phyloP scores from a whole-genome alignment of 192 early-diverging fungal genomes.

The Backusella westeae region DNA sequence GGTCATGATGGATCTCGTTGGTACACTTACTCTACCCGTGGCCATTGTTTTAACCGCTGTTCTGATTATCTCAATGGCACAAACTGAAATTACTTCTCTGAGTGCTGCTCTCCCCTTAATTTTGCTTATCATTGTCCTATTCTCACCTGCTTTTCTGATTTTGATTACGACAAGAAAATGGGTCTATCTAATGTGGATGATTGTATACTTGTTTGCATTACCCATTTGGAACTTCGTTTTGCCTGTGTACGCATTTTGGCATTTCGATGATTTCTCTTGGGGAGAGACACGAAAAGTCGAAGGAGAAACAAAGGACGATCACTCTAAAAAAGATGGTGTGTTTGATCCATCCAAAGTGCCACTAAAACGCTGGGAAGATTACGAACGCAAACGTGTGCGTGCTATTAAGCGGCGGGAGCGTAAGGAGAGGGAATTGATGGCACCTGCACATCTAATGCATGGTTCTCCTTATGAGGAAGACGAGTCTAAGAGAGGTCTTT shows the following conservation, averaged over 20 bases:
- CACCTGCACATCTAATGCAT: slow-evolving; percentile 16
- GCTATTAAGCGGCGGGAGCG: slow-evolving; percentile 70
- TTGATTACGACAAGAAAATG: slow-evolving; percentile 81
- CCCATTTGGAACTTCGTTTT: slow-evolving; percentile 95
- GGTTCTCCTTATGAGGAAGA: slow-evolving; percentile 8
- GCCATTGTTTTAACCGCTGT: slow-evolving; percentile 68
- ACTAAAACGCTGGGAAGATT: slow-evolving; percentile 86
- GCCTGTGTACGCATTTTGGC: slow-evolving; percentile 91
- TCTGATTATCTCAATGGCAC: slow-evolving; percentile 56
- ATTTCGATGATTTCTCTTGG: slow-evolving; percentile 93
- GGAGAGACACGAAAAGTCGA: slow-evolving; percentile 76
- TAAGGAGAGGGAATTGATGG: slow-evolving; percentile 33
- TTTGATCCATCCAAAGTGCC: slow-evolving; percentile 78
- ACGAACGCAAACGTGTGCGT: slow-evolving; percentile 72
- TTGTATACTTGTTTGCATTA: slow-evolving; percentile 75
- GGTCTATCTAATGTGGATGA: slow-evolving; percentile 91
- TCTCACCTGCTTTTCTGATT: slow-evolving; percentile 88
- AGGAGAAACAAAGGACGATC: slow-evolving; percentile 74
- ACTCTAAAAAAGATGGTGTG: slow-evolving; percentile 69
- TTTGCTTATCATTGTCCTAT: slow-evolving; percentile 75
- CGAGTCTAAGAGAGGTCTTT: slow-evolving; percentile 4
- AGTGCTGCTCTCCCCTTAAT: slow-evolving; percentile 65
- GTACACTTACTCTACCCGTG: slow-evolving; percentile 72
- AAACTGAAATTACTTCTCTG: slow-evolving; percentile 53
- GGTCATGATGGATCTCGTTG: slow-evolving; percentile 73